Base-by-base conservation (phyloP, 305 asterid genomes). In the Solanum hybrid region DNA sequence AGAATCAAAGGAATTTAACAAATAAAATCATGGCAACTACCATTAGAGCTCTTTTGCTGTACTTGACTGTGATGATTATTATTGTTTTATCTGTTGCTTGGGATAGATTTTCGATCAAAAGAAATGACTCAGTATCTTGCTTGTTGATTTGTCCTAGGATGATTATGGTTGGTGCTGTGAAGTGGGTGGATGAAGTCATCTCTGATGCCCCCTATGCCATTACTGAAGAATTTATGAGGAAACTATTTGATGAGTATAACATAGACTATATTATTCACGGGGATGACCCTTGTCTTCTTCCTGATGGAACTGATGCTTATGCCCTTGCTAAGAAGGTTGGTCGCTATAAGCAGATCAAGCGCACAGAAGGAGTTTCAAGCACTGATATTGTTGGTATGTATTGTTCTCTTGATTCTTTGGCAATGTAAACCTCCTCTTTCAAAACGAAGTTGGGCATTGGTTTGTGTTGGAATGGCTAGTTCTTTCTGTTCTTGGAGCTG, bases 231-330 rank as follows among this genome's bases (percentile, higher is more conserved):
- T 96, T 96, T 94, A 97, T 97, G 99, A 94, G 95, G 89, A 97
- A 95, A 90, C 93, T 97, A 37, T 97, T 97, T 91, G 98, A 95
- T 29, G 98, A 96, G 92, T 96, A 97, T 92, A 92, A 94, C 81
- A 95, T 96, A 90, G 99, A 97, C 91, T 96, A 96, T 91, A 97
- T 97, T 89, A 97, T 96, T 90, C 99, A 97, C 73, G 99, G 99
- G 56, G 89, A 88, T 51, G 89, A 88, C 35, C 89, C 89, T 42
- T 88, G 89, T 24, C 89, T 88, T 88, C 89, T 88, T 51, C 89
- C 89, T 34, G 98, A 96, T 93, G 99, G 99, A 27, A 92, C 96
- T 66, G 99, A 97, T 92, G 99, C 99, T 69, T 97, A 96, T 92
- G 99, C 99, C 86, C 99, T 95, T 92, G 98, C 99, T 42, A 96